Evolutionary conservation across 495 filamentous ascomycete species (phyloP).

Genomic region (Rhizodiscina lignyota): DNA sequence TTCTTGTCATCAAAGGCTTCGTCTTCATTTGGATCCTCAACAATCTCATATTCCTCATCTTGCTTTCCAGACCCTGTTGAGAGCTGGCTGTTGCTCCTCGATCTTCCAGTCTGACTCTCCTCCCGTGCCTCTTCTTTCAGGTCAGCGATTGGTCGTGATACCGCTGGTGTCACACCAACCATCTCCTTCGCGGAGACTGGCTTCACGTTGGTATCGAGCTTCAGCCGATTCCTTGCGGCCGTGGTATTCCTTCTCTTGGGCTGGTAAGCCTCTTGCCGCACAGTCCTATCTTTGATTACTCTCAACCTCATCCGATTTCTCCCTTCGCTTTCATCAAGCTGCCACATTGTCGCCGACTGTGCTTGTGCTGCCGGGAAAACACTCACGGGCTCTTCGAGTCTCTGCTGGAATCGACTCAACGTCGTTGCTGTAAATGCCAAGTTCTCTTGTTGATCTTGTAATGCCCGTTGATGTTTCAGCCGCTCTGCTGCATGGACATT

Average conservation of each 20-base stretch:
- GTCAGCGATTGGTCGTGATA: slow-evolving; percentile 8
- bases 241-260: slow-evolving; percentile 53
- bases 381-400: slow-evolving; percentile 34
- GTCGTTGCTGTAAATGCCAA: slow-evolving; percentile 53
- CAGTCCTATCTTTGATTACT: slow-evolving; percentile 56
- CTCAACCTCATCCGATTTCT: slow-evolving; percentile 87
- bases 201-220: slow-evolving; percentile 25
- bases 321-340: slow-evolving; percentile 87
- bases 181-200: slow-evolving; percentile 15
- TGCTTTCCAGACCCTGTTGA: slow-evolving; percentile 15
- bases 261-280: slow-evolving; percentile 58
- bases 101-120: slow-evolving; percentile 1
- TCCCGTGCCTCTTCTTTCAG: slow-evolving; percentile 13
- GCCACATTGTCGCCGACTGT: slow-evolving; percentile 75
- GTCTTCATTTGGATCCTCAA: slow-evolving; percentile 72
- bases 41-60: slow-evolving; percentile 88
- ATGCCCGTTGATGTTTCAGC: slow-evolving; percentile 67
- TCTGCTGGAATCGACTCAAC: slow-evolving; percentile 55
- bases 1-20: slow-evolving; percentile 91
- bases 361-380: slow-evolving; percentile 12
- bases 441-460: slow-evolving; percentile 88
- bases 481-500: slow-evolving; percentile 89
- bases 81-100: slow-evolving; percentile 5
- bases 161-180: slow-evolving; percentile 21
- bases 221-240: slow-evolving; percentile 13